Evolutionary conservation across 1,284 basidiomycete species (phyloP).

Genomic region (Serendipita sp.): DNA sequence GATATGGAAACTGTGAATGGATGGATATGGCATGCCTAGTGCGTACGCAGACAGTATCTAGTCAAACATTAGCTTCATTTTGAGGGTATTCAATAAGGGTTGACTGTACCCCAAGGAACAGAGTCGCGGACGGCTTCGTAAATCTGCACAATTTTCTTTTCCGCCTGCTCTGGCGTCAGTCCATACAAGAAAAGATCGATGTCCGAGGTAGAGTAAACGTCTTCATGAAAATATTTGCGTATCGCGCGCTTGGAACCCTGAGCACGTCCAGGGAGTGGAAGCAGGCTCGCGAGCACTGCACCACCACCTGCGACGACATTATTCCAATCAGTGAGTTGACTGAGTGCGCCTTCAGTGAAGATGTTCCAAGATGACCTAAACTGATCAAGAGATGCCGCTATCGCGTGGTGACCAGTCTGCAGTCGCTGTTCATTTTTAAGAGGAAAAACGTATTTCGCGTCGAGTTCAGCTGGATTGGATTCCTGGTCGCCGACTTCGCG

Average conservation of each 20-base stretch:
- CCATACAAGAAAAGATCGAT: slow-evolving; percentile 51
- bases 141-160: slow-evolving; percentile 39
- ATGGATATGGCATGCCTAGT: slow-evolving; percentile 50
- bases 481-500: slow-evolving; percentile 26
- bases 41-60: slow-evolving; percentile 28
- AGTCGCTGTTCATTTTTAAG: slow-evolving; percentile 25
- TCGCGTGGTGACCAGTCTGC: slow-evolving; percentile 23
- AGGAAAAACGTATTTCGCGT: slow-evolving; percentile 32
- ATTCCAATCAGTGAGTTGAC: slow-evolving; percentile 25
- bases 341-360: slow-evolving; percentile 44
- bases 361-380: slow-evolving; percentile 46
- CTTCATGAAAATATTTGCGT: slow-evolving; percentile 39
- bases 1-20: slow-evolving; percentile 48
- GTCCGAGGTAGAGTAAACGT: slow-evolving; percentile 42
- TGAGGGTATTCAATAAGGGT: not conserved
- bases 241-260: slow-evolving; percentile 33
- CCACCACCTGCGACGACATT: slow-evolving; percentile 38
- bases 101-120: slow-evolving; percentile 46
- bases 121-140: slow-evolving; percentile 48
- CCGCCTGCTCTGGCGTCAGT: slow-evolving; percentile 39
- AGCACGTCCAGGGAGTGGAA: slow-evolving; percentile 32
- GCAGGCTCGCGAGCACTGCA: slow-evolving; percentile 39
- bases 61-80: not conserved
- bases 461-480: slow-evolving; percentile 20
- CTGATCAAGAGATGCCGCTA: slow-evolving; percentile 29